Conservation (phyloP, 768 basidiomycete species). For the Jaapia argillacea region DNA sequence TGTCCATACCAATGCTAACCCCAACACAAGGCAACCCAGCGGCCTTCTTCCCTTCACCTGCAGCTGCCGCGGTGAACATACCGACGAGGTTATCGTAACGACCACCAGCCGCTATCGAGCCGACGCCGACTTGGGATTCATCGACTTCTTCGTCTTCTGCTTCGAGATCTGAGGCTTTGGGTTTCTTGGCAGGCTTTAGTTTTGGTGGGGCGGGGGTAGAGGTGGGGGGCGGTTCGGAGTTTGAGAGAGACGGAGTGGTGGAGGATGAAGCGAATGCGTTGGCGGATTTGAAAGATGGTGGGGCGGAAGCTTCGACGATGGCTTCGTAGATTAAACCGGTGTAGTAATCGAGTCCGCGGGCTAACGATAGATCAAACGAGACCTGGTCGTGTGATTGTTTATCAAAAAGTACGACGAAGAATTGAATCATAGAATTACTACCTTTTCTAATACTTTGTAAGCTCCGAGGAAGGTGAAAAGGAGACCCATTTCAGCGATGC, state of each 20-base stretch:
- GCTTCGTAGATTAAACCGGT: constrained; percentile 99
- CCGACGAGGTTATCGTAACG: constrained; percentile 94
- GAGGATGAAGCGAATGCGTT: constrained; percentile 35
- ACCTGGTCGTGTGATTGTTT: constrained; percentile 54
- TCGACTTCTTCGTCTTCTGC: constrained; percentile 85
- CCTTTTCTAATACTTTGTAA: constrained; percentile 73
- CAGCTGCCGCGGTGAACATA: constrained; percentile 77
- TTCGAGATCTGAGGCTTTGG: constrained; percentile 29
- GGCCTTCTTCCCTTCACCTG: constrained; percentile 63
- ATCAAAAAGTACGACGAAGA: neutral
- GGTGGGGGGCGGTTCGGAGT: constrained; percentile 14
- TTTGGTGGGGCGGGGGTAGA: constrained; percentile 20
- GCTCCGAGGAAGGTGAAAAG: constrained; percentile 77
- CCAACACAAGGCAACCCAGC: constrained; percentile 80
- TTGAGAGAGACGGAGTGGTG: constrained; percentile 13
- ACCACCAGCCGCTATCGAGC: constrained; percentile 98
- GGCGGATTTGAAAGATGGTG: constrained; percentile 63
- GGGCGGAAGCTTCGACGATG: constrained; percentile 86
- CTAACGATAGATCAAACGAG: constrained; percentile 93
- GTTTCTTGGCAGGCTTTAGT: constrained; percentile 17
- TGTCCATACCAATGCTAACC: constrained; percentile 85
- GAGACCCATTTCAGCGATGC: constrained; percentile 77
- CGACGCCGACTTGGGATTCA: constrained; percentile 89
- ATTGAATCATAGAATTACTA: constrained; percentile 21
- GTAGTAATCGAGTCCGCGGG: constrained; percentile 97